Evolutionary conservation across 2,329 filamentous ascomycete genomes (phyloP).

Genomic region (Cordyceps pruinosa): DNA sequence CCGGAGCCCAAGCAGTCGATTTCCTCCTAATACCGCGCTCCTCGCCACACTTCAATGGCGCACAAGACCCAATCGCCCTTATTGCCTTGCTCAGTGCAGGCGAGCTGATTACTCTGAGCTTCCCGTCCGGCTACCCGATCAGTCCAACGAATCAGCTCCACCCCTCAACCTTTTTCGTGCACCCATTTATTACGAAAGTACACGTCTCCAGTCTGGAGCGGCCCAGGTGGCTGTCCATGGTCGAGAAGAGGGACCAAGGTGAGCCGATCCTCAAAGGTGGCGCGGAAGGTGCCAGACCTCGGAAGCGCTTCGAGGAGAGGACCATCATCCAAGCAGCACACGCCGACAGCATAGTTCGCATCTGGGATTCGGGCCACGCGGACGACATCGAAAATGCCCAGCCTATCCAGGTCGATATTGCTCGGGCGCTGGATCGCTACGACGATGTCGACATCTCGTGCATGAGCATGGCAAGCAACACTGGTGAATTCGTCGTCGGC

Average conservation of each 20-base stretch:
- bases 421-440: constrained; percentile 71
- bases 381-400: constrained; percentile 87
- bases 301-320: constrained; percentile 73
- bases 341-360: constrained; percentile 80
- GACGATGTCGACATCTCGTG: constrained; percentile 68
- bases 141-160: constrained; percentile 90
- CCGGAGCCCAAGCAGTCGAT: constrained; percentile 68
- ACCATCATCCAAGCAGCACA: constrained; percentile 84
- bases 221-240: constrained; percentile 80
- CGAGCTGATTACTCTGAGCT: constrained; percentile 82
- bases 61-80: constrained; percentile 84
- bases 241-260: constrained; percentile 73
- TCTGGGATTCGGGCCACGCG: constrained; percentile 88
- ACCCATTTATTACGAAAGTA: constrained; percentile 76
- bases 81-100: constrained; percentile 76
- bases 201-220: constrained; percentile 69
- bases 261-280: constrained; percentile 75
- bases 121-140: constrained; percentile 86
- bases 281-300: constrained; percentile 59
- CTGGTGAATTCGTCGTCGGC: constrained; percentile 79
- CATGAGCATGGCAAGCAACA: constrained; percentile 74
- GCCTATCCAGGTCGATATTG: constrained; percentile 79
- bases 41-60: constrained; percentile 80
- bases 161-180: constrained; percentile 77
- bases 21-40: constrained; percentile 76